These are phyloP conservation scores for Ustilago curta DNA, from an alignment of 1,284 basidiomycete genomes.

Conservation along the genomic window DNA sequence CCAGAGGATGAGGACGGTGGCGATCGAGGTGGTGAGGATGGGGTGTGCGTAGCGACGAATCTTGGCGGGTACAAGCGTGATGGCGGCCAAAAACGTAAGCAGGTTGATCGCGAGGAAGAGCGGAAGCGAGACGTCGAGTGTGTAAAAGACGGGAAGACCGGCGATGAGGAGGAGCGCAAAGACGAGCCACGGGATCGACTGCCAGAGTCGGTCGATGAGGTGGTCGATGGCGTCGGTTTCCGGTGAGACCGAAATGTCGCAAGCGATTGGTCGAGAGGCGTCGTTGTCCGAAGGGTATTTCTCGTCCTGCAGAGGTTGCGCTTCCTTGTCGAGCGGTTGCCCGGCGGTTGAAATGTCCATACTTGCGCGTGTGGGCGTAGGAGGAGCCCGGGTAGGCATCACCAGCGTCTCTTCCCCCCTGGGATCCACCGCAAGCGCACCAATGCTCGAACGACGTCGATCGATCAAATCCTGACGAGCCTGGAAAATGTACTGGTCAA, in stretches of 20 bases:
- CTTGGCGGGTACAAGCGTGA: conserved; percentile 53
- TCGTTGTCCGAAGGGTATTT: too few relatives aligned
- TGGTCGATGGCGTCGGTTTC: conserved; percentile 56
- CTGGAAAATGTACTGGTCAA: conserved; percentile 36
- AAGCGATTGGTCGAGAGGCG: too few relatives aligned
- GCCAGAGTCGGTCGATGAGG: conserved; percentile 41
- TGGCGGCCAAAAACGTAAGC: conserved; percentile 53
- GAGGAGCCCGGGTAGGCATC: conserved; percentile 24
- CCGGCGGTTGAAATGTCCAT: background rate
- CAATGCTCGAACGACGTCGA: background rate
- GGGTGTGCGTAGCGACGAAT: conserved; percentile 58
- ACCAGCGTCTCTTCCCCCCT: conserved; percentile 19
- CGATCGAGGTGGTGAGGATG: conserved; percentile 58
- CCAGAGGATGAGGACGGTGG: conserved; percentile 60
- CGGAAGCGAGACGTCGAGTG: conserved; percentile 52
- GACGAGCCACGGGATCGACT: conserved; percentile 46
- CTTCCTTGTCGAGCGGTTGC: conserved; percentile 14
- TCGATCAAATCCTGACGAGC: conserved; percentile 12
- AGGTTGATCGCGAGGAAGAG: conserved; percentile 60
- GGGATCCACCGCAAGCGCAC: background rate
- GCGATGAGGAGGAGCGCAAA: conserved; percentile 46
- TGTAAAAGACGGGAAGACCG: conserved; percentile 57
- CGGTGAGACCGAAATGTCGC: too few relatives aligned
- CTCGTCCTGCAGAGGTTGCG: background rate
- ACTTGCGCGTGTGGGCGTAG: conserved; percentile 11